These are phyloP conservation scores for Neonectria faginata DNA, from an alignment of 2,329 filamentous ascomycete genomes.

Conservation along the genomic window DNA sequence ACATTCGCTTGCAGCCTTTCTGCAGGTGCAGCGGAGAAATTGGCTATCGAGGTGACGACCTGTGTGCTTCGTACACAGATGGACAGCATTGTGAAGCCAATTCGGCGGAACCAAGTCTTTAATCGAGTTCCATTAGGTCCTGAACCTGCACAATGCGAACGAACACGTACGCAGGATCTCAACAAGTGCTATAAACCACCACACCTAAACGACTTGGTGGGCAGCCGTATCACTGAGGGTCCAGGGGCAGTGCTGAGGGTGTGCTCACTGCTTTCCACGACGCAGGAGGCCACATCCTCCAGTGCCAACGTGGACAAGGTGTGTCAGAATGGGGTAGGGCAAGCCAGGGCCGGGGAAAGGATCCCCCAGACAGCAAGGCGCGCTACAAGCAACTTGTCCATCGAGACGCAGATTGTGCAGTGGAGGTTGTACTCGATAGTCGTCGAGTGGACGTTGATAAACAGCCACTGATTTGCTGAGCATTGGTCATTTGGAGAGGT, in stretches of 20 bases:
- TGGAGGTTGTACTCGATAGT: constrained; percentile 14
- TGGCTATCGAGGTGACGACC: constrained; percentile 14
- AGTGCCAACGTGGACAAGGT: constrained; percentile 27
- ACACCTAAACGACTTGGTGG: constrained; percentile 26
- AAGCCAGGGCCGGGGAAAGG: constrained; percentile 21
- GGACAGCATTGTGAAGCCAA: constrained; percentile 3
- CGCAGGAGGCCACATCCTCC: constrained; percentile 27
- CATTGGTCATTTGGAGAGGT: constrained; percentile 15
- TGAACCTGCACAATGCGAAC: constrained; percentile 21
- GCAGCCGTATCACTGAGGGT: constrained; percentile 27
- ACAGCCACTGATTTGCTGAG: constrained; percentile 13
- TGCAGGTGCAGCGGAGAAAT: constrained; percentile 12
- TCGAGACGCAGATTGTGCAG: constrained; percentile 16
- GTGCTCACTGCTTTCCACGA: constrained; percentile 18
- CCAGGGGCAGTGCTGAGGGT: constrained; percentile 26
- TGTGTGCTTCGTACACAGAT: constrained; percentile 1
- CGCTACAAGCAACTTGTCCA: constrained; percentile 21
- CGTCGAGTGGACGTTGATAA: constrained; percentile 1
- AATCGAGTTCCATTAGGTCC: constrained; percentile 1
- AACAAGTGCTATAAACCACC: constrained; percentile 22
- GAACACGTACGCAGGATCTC: constrained; percentile 34
- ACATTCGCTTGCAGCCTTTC: constrained; percentile 19
- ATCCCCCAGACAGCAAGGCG: constrained; percentile 19
- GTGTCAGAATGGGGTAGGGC: constrained; percentile 22
- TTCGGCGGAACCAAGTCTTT: background rate